Base-by-base conservation (phyloP, 2,329 filamentous ascomycete species). In the Beauveria sp. region DNA sequence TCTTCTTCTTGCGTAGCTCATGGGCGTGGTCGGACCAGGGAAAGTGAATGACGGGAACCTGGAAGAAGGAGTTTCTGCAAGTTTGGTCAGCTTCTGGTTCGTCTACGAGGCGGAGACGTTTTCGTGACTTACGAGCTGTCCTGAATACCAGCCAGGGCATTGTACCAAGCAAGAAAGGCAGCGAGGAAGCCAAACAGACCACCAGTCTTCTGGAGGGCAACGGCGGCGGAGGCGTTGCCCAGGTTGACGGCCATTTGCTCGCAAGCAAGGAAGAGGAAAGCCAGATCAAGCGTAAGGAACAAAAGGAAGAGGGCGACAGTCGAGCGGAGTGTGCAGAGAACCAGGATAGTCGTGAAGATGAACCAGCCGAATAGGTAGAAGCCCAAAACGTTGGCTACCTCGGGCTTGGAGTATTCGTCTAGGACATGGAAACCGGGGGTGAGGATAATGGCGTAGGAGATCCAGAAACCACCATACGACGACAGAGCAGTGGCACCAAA, bases 11-110 rank as follows among this genome's bases (percentile, higher is more conserved):
- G 63, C 86, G 83, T 63, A 72, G 73, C 73, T 85, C 81, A 64
- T 83, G 84, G 58, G 85, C 89, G 77, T 88, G 89, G 69, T 89
- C 88, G 43, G 90, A 93, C 93, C 93, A 97, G 59, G 92, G 93
- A 82, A 97, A 96, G 81, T 96, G 92, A 69, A 89, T 87, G 65
- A 97, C 92, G 56, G 92, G 93, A 64, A 96, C 85, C 74, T 94
- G 82, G 81, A 96, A 94, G 86, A 96, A 96, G 30, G 84, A 87
- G 77, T 87, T 87, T 80, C 91, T 94, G 69, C 63, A 44, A 50
- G 60, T n/a, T 9, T 52, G 54, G 70, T 80, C 71, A 79, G 74
- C 63, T n/a, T 63, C 14, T 30, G 3, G 12, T 12, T 30, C 12
- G 24, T 16, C 22, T 26, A 4, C 10, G 9, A 18, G 1, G 18